Base-by-base conservation (phyloP, 331 rosid genomes). In the Spiraea crenata region DNA sequence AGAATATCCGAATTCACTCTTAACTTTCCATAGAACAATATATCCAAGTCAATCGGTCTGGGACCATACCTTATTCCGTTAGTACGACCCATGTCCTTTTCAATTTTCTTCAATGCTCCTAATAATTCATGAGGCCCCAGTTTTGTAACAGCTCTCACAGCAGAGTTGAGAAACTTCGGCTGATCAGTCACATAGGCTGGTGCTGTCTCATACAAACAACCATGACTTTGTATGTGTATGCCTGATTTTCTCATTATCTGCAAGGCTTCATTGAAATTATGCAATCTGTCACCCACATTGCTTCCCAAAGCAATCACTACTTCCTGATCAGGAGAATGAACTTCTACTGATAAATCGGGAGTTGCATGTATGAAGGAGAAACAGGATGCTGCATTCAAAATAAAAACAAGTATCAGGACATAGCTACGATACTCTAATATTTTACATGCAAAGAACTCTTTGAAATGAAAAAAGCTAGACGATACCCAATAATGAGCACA, bases 281-380 rank as follows among this genome's bases (percentile, higher is more conserved):
- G 83, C 35, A 95, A 67, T 67, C 97, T 86, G 70, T 95, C 75
- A 12, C 99, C 97, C 47, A 95, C 88, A 73, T 95, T 91, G 78
- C 97, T 91, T 58, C 93, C 96, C 79, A 89, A 81, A 74, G 99
- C 96, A 83, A 95, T 83, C 82, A 85, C 96, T 38, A 87, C 97
- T 82, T 95, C 97, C 79, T 89, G 95, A 75, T 89, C 89, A 52
- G 60, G 84, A 70, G 90, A 73, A 75, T 87, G 88, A 81, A 89
- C 81, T 77, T 93, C 90, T 47, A 84, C 67, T 1, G 73, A 76
- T 34, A 72, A 70, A 34, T 83, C 68, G 35, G 80, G 64, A 9
- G 82, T 37, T 48, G 91, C 74, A 73, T 84, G 92, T 40, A 72
- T 40, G 70, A 75, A 77, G 52, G 89, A 73, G 65, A 73, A 46